A percentile compares a stretch with the other conserved stretches of the same genome.
Evolutionary conservation across 202 grass and related monocot species (phyloP).

Genomic region (Elaeis oleifera): DNA sequence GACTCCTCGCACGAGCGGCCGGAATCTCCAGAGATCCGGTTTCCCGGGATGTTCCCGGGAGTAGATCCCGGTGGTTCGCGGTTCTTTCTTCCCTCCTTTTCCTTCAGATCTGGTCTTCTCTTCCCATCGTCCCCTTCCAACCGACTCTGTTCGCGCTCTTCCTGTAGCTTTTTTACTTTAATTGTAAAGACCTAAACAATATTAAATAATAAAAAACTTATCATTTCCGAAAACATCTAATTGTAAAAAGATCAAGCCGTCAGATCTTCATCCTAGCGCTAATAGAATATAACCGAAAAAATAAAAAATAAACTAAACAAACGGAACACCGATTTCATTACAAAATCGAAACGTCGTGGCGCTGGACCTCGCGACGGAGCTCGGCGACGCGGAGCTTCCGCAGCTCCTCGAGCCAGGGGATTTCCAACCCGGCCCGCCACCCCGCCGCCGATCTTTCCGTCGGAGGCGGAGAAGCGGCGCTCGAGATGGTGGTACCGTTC

Average conservation of each 20-base stretch:
- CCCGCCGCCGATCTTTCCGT: too few relatives aligned
- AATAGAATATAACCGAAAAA: background rate
- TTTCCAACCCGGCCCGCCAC: too few relatives aligned
- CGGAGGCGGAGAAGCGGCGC: too few relatives aligned
- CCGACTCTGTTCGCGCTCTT: background rate
- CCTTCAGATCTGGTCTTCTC: background rate
- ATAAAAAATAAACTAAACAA: background rate
- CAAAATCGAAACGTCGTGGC: too few relatives aligned
- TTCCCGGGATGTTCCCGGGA: background rate
- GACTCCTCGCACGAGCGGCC: conserved; percentile 6
- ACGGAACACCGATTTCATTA: background rate
- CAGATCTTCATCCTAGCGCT: background rate
- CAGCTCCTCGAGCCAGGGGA: too few relatives aligned
- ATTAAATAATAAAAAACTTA: background rate
- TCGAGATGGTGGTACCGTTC: too few relatives aligned
- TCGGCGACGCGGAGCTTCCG: too few relatives aligned
- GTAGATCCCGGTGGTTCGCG: background rate
- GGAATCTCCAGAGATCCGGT: conserved; percentile 8
- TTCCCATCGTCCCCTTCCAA: background rate
- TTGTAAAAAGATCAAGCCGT: background rate
- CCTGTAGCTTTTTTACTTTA: conserved; percentile 7
- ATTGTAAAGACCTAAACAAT: conserved; percentile 17
- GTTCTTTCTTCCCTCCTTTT: background rate
- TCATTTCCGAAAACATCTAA: background rate
- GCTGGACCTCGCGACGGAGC: too few relatives aligned